Conservation (phyloP, 495 filamentous ascomycete species). For the Podospora conica region DNA sequence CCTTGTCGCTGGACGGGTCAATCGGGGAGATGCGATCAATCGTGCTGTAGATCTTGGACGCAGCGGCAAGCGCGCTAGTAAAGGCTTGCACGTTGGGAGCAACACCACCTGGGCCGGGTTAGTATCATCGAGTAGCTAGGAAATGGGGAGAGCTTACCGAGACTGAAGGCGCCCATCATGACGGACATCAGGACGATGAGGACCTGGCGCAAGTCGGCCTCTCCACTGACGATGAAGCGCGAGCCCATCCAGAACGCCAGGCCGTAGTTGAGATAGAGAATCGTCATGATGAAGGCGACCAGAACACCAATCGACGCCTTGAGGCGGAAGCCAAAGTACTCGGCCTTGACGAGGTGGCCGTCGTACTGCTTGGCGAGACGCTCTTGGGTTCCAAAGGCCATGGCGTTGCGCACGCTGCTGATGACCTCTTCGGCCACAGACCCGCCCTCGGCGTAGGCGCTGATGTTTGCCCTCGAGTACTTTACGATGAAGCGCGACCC, state of each 20-base stretch:
- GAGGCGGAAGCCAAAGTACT: conserved; percentile 69
- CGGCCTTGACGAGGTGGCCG: conserved; percentile 60
- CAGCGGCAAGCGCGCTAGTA: conserved; percentile 73
- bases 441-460: conserved; percentile 75
- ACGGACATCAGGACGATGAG: conserved; percentile 83
- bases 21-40: conserved; percentile 88
- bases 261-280: conserved; percentile 84
- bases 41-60: conserved; percentile 82
- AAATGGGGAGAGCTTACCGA: conserved; percentile 54
- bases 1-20: conserved; percentile 67
- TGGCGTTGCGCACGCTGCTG: conserved; percentile 87
- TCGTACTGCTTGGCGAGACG: conserved; percentile 84
- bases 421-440: conserved; percentile 92
- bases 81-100: conserved; percentile 74
- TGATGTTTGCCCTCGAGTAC: conserved; percentile 68
- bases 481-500: conserved; percentile 69
- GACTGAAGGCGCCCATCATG: conserved; percentile 84
- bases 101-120: conserved; percentile 34
- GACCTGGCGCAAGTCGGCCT: conserved; percentile 49
- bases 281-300: conserved; percentile 73
- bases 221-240: conserved; percentile 62
- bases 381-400: conserved; percentile 87
- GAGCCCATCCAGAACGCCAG: conserved; percentile 96
- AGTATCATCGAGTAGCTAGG: background rate
- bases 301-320: conserved; percentile 65